Conservation (phyloP, 1,284 basidiomycete species). For the Exobasidium cylindrosporum region DNA sequence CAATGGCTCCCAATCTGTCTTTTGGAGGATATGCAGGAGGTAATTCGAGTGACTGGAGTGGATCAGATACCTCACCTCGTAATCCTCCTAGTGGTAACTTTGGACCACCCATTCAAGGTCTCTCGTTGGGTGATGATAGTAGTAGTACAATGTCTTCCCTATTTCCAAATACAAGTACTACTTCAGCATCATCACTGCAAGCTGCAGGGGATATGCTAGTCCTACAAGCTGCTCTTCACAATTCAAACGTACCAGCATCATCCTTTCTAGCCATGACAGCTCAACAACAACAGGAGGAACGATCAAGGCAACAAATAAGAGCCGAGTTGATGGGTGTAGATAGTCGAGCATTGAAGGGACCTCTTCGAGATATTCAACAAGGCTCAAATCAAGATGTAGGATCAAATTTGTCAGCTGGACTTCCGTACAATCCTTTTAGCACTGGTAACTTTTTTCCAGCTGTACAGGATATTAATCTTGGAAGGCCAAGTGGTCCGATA, state of each 20-base stretch:
- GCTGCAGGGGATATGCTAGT: background rate
- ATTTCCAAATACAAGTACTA: constrained; percentile 20
- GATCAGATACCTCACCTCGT: constrained; percentile 15
- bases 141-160: background rate
- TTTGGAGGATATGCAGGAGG: constrained; percentile 34
- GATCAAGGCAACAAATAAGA: constrained; percentile 30
- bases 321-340: constrained; percentile 40
- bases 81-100: constrained; percentile 16
- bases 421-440: background rate
- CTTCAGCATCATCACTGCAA: background rate
- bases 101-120: constrained; percentile 3
- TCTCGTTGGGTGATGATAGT: background rate
- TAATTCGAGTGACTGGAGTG: background rate
- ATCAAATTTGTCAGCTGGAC: constrained; percentile 13
- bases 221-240: background rate
- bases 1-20: constrained; percentile 26
- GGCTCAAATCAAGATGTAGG: constrained; percentile 17
- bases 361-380: constrained; percentile 36
- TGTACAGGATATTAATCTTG: constrained; percentile 21
- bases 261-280: background rate
- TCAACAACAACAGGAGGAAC: constrained; percentile 24
- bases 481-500: constrained; percentile 17
- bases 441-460: background rate
- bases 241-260: background rate
- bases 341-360: constrained; percentile 38